Evolutionary conservation across 2,329 filamentous ascomycete genomes (phyloP).

Genomic region (Aspergillus flavus): DNA sequence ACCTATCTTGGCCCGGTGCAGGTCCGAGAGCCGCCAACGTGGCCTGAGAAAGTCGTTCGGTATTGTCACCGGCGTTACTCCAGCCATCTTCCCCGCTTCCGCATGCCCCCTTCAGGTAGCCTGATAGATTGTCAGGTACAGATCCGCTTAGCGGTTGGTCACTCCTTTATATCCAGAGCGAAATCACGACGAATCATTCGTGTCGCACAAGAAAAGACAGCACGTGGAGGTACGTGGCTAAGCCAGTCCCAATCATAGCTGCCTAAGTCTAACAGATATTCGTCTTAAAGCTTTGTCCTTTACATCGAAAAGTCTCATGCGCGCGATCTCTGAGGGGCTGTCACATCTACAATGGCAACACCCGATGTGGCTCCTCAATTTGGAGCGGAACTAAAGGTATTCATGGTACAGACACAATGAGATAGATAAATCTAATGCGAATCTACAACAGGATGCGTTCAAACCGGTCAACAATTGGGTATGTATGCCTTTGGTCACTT

Average conservation of each 20-base stretch:
- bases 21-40: constrained; percentile 10
- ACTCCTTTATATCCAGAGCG: not conserved
- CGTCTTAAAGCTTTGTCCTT: constrained; percentile 7
- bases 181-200: not conserved
- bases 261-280: not conserved
- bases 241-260: not conserved
- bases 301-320: constrained; percentile 25
- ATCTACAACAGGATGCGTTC: constrained; percentile 76
- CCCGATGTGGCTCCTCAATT: constrained; percentile 83
- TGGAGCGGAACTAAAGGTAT: constrained; percentile 89
- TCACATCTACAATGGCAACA: constrained; percentile 67
- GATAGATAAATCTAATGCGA: not conserved
- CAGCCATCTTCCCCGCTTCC: constrained; percentile 33
- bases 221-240: constrained; percentile 10
- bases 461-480: constrained; percentile 92
- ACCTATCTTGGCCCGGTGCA: not conserved
- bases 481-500: constrained; percentile 31
- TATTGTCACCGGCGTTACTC: constrained; percentile 31
- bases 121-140: constrained; percentile 5
- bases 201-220: not conserved
- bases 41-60: constrained; percentile 26
- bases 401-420: not conserved
- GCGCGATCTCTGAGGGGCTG: constrained; percentile 20
- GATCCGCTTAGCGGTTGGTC: not conserved
- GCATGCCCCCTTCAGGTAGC: constrained; percentile 7